Evolutionary conservation across 257 asterid species (phyloP).

Genomic region (Nicotiana tomentosiformis): DNA sequence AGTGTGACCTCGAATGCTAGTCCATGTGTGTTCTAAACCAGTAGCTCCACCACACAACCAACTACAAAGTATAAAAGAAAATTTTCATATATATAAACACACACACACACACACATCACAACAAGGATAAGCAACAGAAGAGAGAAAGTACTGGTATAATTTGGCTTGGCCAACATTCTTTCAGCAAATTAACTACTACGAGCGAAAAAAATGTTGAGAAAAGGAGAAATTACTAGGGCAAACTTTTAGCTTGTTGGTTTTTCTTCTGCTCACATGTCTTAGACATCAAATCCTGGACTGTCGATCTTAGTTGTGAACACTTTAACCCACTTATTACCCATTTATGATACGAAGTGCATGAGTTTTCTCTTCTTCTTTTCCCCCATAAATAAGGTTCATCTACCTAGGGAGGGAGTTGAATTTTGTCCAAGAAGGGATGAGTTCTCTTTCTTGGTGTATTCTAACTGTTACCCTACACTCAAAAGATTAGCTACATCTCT

Average conservation of each 20-base stretch:
- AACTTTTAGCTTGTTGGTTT: neutral
- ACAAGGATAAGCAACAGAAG: neutral
- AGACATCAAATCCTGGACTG: neutral
- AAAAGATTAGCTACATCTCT: neutral
- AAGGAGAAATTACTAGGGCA: neutral
- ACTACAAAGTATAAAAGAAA: constrained; percentile 21
- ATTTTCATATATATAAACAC: no score
- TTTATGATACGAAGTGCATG: neutral
- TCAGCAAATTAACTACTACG: neutral
- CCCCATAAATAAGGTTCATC: neutral
- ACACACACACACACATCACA: no score
- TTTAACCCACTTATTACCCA: neutral
- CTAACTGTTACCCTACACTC: neutral
- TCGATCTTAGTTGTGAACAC: neutral
- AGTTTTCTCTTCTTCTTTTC: neutral
- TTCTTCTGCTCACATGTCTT: neutral
- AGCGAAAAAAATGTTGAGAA: neutral
- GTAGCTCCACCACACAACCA: constrained; percentile 64
- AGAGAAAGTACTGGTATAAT: constrained; percentile 1
- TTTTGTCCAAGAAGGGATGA: neutral
- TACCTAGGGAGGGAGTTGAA: neutral
- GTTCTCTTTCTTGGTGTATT: neutral
- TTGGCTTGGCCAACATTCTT: neutral
- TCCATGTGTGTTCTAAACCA: constrained; percentile 35
- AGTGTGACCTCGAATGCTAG: constrained; percentile 25